These are phyloP conservation scores for Arabis hirsuta DNA, from an alignment of 345 rosid genomes.

Conservation along the genomic window DNA sequence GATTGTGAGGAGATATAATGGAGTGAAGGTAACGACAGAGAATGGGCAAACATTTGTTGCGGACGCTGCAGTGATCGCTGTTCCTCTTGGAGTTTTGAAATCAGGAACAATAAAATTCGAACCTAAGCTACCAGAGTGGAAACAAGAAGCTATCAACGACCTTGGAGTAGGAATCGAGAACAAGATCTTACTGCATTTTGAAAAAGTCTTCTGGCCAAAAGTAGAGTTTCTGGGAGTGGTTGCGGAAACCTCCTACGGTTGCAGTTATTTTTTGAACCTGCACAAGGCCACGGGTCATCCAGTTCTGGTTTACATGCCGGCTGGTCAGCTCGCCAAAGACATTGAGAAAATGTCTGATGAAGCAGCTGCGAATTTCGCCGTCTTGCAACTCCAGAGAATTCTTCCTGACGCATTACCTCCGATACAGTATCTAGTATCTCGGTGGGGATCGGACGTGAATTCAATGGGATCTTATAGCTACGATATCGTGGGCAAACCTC, in stretches of 20 bases:
- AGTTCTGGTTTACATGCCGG: constrained; percentile 96
- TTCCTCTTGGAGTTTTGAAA: constrained; percentile 91
- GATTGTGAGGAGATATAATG: constrained; percentile 66
- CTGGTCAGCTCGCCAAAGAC: constrained; percentile 95
- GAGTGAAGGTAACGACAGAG: constrained; percentile 83
- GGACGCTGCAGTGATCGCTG: constrained; percentile 80
- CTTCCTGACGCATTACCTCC: constrained; percentile 80
- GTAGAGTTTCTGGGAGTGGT: constrained; percentile 98
- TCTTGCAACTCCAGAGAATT: constrained; percentile 79
- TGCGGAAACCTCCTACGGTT: constrained; percentile 81
- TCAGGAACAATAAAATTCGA: constrained; percentile 67
- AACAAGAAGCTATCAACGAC: constrained; percentile 84
- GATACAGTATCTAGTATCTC: constrained; percentile 77
- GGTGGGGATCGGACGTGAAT: constrained; percentile 78
- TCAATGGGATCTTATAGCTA: constrained; percentile 91
- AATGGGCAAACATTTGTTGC: constrained; percentile 70
- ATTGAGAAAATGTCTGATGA: constrained; percentile 98
- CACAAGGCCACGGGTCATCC: constrained; percentile 93
- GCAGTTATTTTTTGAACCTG: constrained; percentile 96
- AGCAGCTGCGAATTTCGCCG: constrained; percentile 87
- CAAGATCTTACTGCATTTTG: constrained; percentile 79
- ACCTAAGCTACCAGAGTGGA: constrained; percentile 92
- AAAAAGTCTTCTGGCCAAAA: constrained; percentile 94
- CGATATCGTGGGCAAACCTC: constrained; percentile 78
- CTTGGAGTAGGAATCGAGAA: constrained; percentile 96